Conservation (phyloP, 1,284 basidiomycete species). For the Austroboletus novae-zelandiae region DNA sequence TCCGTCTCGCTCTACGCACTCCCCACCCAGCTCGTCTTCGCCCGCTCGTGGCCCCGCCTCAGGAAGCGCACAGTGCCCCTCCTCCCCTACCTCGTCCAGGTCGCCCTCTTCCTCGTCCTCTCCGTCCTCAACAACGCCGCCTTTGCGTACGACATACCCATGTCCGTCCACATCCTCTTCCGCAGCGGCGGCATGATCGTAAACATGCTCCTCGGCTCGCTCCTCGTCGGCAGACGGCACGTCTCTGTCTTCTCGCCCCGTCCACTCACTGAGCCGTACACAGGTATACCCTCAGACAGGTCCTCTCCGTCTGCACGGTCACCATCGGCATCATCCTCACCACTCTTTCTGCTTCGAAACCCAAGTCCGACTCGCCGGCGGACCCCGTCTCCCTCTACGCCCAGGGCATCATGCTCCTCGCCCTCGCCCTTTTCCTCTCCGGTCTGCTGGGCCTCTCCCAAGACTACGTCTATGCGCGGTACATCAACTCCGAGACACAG, state of each 20-base stretch:
- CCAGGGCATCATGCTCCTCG: constrained; percentile 72
- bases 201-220: constrained; percentile 73
- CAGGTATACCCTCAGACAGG: no score
- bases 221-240: constrained; percentile 38
- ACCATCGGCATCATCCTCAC: background rate
- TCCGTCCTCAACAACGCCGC: constrained; percentile 91
- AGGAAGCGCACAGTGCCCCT: constrained; percentile 71
- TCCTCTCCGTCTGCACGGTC: no score
- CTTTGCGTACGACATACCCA: constrained; percentile 84
- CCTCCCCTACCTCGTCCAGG: constrained; percentile 75
- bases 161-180: constrained; percentile 94
- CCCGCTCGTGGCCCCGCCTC: constrained; percentile 47
- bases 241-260: no score
- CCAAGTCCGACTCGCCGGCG: constrained; percentile 1
- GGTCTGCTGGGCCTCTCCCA: constrained; percentile 86
- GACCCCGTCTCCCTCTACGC: constrained; percentile 47
- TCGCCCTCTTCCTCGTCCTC: constrained; percentile 77
- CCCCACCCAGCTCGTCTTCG: constrained; percentile 49
- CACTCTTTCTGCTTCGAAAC: background rate
- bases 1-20: constrained; percentile 70
- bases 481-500: constrained; percentile 40
- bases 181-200: constrained; percentile 87
- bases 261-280: no score
- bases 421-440: constrained; percentile 69
- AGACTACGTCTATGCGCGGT: constrained; percentile 74